Evolutionary conservation across 23 red algal species (phyloP).

Genomic region (Gracilariopsis chorda): DNA sequence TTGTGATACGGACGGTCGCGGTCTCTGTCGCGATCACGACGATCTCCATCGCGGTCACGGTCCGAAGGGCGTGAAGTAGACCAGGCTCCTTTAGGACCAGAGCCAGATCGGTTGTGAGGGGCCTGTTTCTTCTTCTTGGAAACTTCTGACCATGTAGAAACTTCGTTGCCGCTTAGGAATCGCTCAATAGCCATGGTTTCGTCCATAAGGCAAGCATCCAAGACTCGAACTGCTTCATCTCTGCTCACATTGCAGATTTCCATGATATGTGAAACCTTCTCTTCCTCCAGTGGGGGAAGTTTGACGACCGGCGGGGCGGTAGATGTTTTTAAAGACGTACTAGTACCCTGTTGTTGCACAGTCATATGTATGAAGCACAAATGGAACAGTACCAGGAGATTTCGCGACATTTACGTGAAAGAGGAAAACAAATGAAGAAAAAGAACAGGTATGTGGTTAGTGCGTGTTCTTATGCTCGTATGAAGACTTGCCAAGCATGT

Average conservation of each 20-base stretch:
- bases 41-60: conserved; percentile 40
- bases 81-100: conserved; percentile 1
- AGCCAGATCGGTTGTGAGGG: neutral
- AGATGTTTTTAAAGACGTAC: neutral
- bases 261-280: conserved; percentile 52
- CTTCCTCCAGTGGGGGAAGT: conserved; percentile 33
- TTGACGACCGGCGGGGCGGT: conserved; percentile 1
- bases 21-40: conserved; percentile 26
- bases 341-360: neutral
- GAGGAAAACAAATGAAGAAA: neutral
- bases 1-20: neutral
- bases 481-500: no score
- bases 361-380: no score
- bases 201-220: conserved; percentile 62
- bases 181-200: conserved; percentile 62
- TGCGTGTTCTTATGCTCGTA: neutral
- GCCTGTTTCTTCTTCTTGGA: conserved; percentile 63
- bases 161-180: conserved; percentile 49
- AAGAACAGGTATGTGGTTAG: neutral
- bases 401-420: no score
- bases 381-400: no score
- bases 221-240: conserved; percentile 59
- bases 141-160: conserved; percentile 55
- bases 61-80: neutral
- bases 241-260: conserved; percentile 58